Percentiles rank a stretch among this genome's conserved stretches.
Conservation (phyloP, 805 yeast genomes). For the Yarrowia sp. region DNA sequence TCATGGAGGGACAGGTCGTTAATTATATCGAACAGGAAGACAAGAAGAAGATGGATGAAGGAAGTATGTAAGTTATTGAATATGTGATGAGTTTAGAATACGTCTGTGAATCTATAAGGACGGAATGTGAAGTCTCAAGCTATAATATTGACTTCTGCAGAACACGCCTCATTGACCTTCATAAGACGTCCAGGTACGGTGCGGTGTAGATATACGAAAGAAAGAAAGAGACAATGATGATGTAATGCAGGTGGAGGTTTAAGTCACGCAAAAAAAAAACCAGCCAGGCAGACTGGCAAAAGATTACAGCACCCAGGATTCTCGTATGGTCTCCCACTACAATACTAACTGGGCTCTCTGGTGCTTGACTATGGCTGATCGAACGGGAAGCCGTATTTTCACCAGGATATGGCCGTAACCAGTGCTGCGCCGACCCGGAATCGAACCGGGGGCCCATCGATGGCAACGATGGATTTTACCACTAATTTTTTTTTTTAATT, state of each 20-base stretch:
- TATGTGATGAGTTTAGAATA: background rate
- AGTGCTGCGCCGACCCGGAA: constrained; percentile 23
- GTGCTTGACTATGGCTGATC: constrained; percentile 37
- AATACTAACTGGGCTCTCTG: constrained; percentile 36
- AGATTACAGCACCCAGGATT: constrained; percentile 35
- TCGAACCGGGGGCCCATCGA: constrained; percentile 34
- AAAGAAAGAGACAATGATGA: too few relatives aligned
- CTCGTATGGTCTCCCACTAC: constrained; percentile 37
- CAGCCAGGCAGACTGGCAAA: background rate
- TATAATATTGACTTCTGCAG: too few relatives aligned
- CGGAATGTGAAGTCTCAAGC: too few relatives aligned
- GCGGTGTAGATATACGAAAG: too few relatives aligned
- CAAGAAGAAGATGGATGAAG: constrained; percentile 1
- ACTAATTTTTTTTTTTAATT: too few relatives aligned
- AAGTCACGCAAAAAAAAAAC: too few relatives aligned
- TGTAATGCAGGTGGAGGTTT: too few relatives aligned
- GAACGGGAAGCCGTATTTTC: constrained; percentile 37
- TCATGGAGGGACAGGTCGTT: constrained; percentile 8
- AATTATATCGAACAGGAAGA: background rate
- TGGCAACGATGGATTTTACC: constrained; percentile 30
- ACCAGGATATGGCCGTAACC: constrained; percentile 36
- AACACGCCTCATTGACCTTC: too few relatives aligned
- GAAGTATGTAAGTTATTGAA: background rate
- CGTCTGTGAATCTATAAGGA: too few relatives aligned
- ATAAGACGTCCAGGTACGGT: too few relatives aligned